phyloP scores from a whole-genome alignment of 306 rosid genomes.

The Ceratonia siliqua region DNA sequence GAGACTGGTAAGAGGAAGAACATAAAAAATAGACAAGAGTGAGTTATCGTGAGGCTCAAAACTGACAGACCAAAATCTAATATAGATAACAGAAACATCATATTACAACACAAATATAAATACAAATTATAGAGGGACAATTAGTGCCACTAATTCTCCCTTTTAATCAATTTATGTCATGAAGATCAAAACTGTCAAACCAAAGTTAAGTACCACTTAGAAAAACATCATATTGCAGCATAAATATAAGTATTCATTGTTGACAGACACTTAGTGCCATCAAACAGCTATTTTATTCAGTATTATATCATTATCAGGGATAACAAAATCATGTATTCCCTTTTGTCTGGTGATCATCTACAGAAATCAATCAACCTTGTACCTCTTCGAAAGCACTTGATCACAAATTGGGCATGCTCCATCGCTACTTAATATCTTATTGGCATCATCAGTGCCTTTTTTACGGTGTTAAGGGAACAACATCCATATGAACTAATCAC shows the following conservation, averaged over 20 bases:
- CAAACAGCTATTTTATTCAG: constrained; percentile 3
- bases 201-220: neutral
- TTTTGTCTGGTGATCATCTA: constrained; percentile 19
- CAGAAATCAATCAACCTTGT: constrained; percentile 31
- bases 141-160: constrained; percentile 9
- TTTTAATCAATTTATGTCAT: neutral
- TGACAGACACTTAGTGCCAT: constrained; percentile 12
- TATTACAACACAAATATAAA: constrained; percentile 17
- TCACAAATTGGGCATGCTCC: constrained; percentile 97
- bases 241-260: neutral
- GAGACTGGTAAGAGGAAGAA: constrained; percentile 65
- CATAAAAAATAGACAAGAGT: constrained; percentile 18
- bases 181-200: constrained; percentile 24
- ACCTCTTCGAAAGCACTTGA: constrained; percentile 99
- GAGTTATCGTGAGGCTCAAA: constrained; percentile 3
- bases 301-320: neutral
- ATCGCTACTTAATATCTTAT: constrained; percentile 83
- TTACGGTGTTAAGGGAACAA: constrained; percentile 51
- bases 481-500: constrained; percentile 10
- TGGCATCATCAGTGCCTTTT: constrained; percentile 95
- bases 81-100: constrained; percentile 15
- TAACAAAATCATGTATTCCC: constrained; percentile 8
- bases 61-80: constrained; percentile 22
- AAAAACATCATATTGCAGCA: constrained; percentile 11
- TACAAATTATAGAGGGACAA: constrained; percentile 12